A percentile compares a stretch with the other conserved stretches of the same genome.
These are phyloP conservation scores for Eucalyptus tenuipes DNA, from an alignment of 345 rosid genomes.

Conservation along the genomic window DNA sequence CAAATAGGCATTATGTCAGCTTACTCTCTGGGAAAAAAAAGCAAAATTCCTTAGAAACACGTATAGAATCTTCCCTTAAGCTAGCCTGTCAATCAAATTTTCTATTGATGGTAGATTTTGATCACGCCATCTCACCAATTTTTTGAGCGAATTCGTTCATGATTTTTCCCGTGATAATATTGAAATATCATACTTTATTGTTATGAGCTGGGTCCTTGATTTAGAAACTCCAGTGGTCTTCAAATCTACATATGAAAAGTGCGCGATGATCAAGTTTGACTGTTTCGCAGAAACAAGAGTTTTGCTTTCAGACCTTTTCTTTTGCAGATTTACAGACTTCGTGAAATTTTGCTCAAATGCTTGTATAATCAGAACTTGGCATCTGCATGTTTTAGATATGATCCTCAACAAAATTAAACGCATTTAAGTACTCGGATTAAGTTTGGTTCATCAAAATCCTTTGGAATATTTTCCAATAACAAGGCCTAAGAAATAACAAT, in stretches of 20 bases:
- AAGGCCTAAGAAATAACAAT: background rate
- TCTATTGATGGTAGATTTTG: background rate
- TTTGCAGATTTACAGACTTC: background rate
- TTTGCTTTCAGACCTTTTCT: background rate
- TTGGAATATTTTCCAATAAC: background rate
- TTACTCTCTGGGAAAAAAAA: too few relatives aligned
- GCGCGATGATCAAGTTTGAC: background rate
- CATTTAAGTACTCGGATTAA: background rate
- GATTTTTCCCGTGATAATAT: background rate
- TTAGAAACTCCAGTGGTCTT: background rate
- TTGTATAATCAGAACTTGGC: background rate
- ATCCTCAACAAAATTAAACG: background rate
- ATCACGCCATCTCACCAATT: background rate
- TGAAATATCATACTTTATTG: background rate
- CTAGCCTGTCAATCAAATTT: background rate
- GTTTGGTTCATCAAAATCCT: background rate
- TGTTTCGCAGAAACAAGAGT: background rate
- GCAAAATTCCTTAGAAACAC: background rate
- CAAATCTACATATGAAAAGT: background rate
- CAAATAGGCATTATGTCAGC: too few relatives aligned
- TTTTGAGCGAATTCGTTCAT: background rate
- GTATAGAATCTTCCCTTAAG: too few relatives aligned
- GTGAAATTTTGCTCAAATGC: background rate
- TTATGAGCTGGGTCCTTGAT: background rate
- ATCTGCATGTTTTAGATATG: background rate